These are phyloP conservation scores for Medicago lupulina DNA, from an alignment of 306 rosid species.

Conservation along the genomic window DNA sequence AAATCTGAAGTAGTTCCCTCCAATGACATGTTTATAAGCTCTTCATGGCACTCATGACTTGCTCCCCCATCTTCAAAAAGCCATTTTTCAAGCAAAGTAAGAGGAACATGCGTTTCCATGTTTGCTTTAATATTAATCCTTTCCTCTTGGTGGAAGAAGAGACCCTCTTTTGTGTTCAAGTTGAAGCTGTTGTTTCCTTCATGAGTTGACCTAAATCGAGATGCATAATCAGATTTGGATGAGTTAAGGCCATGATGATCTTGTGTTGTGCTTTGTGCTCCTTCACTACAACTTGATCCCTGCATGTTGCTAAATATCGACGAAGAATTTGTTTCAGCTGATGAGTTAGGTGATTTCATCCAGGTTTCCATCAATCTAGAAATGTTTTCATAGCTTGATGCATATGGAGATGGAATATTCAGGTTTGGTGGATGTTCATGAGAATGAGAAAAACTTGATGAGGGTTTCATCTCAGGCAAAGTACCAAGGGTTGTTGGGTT, in stretches of 20 bases:
- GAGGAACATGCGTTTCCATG: constrained; percentile 58
- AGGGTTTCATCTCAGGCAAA: constrained; percentile 48
- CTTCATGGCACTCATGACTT: constrained; percentile 56
- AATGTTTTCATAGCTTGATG: constrained; percentile 80
- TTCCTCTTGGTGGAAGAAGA: background rate
- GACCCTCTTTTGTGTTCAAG: constrained; percentile 32
- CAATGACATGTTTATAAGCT: constrained; percentile 61
- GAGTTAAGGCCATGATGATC: constrained; percentile 53
- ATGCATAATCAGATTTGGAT: constrained; percentile 47
- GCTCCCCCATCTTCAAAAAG: constrained; percentile 68
- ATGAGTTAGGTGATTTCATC: constrained; percentile 66
- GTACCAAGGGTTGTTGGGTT: constrained; percentile 33
- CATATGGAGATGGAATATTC: constrained; percentile 52
- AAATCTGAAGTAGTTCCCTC: constrained; percentile 48
- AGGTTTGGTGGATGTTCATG: constrained; percentile 26
- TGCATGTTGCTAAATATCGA: constrained; percentile 37
- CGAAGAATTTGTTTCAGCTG: constrained; percentile 33
- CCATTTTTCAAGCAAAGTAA: constrained; percentile 83
- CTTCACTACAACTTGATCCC: constrained; percentile 58
- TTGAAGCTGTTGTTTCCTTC: constrained; percentile 47
- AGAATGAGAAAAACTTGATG: constrained; percentile 15
- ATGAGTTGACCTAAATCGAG: constrained; percentile 46
- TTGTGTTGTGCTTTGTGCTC: constrained; percentile 53
- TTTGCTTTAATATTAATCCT: constrained; percentile 11
- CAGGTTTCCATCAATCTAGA: constrained; percentile 74